These are phyloP conservation scores for Ballota nigra DNA, from an alignment of 257 asterid species.

Conservation along the genomic window DNA sequence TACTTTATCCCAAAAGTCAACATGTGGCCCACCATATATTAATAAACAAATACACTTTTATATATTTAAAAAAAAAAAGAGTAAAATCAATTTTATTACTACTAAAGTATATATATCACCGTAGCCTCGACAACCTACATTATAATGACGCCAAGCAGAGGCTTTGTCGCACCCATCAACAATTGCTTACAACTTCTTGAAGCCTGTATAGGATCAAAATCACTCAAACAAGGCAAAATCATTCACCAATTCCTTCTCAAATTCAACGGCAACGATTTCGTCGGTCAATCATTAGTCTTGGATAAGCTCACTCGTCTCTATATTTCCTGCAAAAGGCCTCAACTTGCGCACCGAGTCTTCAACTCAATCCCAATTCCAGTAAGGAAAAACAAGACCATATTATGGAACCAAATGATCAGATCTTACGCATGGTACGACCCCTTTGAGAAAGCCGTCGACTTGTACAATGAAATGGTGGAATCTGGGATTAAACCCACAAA, in stretches of 20 bases:
- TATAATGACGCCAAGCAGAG: conserved; percentile 20
- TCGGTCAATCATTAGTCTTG: conserved; percentile 24
- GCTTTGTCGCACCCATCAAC: conserved; percentile 17
- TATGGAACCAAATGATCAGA: conserved; percentile 78
- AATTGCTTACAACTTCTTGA: conserved; percentile 37
- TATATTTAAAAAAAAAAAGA: too few species aligned
- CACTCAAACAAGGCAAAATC: conserved; percentile 50
- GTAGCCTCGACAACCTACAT: not conserved
- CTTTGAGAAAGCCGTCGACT: conserved; percentile 49
- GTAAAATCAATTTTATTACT: too few species aligned
- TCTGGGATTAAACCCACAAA: conserved; percentile 59
- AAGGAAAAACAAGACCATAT: conserved; percentile 45
- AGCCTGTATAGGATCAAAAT: conserved; percentile 44
- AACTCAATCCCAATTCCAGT: conserved; percentile 40
- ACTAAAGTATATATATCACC: too few species aligned
- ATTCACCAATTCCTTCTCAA: conserved; percentile 68
- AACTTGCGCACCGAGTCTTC: conserved; percentile 61
- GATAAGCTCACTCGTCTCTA: conserved; percentile 67
- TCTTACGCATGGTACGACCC: conserved; percentile 90
- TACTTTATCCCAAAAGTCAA: too few species aligned
- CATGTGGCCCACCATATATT: too few species aligned
- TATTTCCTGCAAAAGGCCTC: conserved; percentile 61
- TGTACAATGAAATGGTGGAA: conserved; percentile 66
- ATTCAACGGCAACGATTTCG: conserved; percentile 22
- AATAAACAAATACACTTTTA: too few species aligned